Conservation (phyloP, 495 filamentous ascomycete genomes). For the Aspergillus sclerotioniger region DNA sequence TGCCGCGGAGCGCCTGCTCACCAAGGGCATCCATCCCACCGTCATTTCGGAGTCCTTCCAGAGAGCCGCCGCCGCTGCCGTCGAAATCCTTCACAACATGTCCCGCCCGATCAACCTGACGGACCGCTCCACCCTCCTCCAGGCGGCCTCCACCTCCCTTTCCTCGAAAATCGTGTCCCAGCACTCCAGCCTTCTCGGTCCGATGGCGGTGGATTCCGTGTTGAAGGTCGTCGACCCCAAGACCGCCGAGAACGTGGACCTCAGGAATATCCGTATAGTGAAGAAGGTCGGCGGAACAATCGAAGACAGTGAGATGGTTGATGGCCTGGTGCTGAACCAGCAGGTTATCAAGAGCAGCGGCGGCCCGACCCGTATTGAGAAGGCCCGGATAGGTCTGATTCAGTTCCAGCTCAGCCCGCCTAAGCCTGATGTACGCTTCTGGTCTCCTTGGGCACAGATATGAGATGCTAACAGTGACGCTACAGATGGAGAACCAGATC, state of each 20-base stretch:
- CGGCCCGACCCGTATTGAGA: constrained; percentile 91
- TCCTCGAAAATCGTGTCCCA: constrained; percentile 98
- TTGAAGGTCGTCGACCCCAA: constrained; percentile 91
- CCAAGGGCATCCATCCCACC: constrained; percentile 94
- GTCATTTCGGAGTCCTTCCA: constrained; percentile 98
- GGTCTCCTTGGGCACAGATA: neutral
- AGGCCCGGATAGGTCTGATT: constrained; percentile 93
- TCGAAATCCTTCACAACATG: constrained; percentile 90
- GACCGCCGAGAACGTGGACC: constrained; percentile 93
- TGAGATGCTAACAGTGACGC: constrained; percentile 9
- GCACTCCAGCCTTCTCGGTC: constrained; percentile 86
- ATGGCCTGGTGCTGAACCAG: constrained; percentile 91
- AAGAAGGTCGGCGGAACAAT: constrained; percentile 99
- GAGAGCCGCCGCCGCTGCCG: constrained; percentile 82
- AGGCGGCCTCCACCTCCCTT: constrained; percentile 94
- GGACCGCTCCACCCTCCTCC: constrained; percentile 85
- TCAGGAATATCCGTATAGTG: constrained; percentile 92
- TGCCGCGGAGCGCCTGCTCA: constrained; percentile 83
- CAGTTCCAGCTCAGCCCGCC: constrained; percentile 98
- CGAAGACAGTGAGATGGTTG: constrained; percentile 96
- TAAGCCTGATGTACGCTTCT: constrained; percentile 80
- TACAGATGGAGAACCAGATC: constrained; percentile 97
- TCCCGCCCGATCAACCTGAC: constrained; percentile 87
- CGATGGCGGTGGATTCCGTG: constrained; percentile 96
- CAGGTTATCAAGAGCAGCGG: constrained; percentile 89